phyloP scores from a whole-genome alignment of 257 asterid species.

The Solanum clarkiae region DNA sequence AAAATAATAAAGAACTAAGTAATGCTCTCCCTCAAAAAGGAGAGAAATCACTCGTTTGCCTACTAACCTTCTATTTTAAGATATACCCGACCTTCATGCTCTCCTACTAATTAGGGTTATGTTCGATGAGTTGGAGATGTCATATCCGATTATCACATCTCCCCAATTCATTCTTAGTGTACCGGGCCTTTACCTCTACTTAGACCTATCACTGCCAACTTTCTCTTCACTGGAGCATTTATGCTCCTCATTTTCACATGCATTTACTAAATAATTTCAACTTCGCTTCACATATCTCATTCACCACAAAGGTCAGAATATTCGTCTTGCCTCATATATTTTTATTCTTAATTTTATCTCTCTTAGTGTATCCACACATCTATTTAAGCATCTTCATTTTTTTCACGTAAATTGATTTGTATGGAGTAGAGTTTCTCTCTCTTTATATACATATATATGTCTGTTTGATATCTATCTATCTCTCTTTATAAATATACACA shows the following conservation, averaged over 20 bases:
- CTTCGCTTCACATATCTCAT: not conserved
- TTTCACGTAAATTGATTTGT: no score
- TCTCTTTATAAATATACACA: no score
- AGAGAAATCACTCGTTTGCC: not conserved
- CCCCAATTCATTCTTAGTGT: not conserved
- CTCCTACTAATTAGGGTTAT: not conserved
- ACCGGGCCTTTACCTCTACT: not conserved
- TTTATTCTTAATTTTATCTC: not conserved
- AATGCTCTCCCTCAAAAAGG: not conserved
- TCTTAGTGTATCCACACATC: not conserved
- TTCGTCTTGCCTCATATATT: not conserved
- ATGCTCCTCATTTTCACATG: not conserved
- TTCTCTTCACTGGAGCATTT: no score
- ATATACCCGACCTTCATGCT: not conserved
- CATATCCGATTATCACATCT: not conserved
- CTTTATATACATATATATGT: no score
- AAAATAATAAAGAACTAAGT: not conserved
- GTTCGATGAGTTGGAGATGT: not conserved
- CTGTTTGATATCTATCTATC: no score
- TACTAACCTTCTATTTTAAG: not conserved
- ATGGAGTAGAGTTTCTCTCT: no score
- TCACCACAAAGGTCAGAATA: not conserved
- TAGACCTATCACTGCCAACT: not conserved
- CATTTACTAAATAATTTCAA: not conserved
- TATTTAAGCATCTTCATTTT: not conserved